These are phyloP conservation scores for Entomortierella beljakovae DNA, from an alignment of 192 early-diverging fungal species.

Conservation along the genomic window DNA sequence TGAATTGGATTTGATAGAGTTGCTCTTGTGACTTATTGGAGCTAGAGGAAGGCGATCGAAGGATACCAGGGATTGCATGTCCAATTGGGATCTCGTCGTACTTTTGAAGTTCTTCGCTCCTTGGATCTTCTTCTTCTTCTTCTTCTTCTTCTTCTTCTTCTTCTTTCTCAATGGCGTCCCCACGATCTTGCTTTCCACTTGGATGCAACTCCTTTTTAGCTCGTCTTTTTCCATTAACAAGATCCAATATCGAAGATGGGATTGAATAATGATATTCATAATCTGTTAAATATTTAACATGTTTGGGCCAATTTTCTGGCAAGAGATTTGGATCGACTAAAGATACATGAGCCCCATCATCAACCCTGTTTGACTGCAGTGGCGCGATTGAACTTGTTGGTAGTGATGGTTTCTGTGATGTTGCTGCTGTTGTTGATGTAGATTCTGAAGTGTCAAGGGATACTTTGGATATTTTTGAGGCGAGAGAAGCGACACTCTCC, in stretches of 20 bases:
- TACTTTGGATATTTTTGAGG: neutral
- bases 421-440: neutral
- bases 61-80: slow-evolving; percentile 28
- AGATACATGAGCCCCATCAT: slow-evolving; percentile 15
- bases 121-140: slow-evolving; percentile 8
- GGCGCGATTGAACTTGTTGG: neutral
- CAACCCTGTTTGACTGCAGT: neutral
- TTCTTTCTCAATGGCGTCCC: neutral
- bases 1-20: slow-evolving; percentile 30
- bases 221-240: slow-evolving; percentile 34
- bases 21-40: neutral
- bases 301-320: slow-evolving; percentile 38
- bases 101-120: slow-evolving; percentile 13
- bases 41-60: no score
- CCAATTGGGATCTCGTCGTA: slow-evolving; percentile 46
- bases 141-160: neutral
- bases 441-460: neutral
- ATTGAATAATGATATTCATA: slow-evolving; percentile 48
- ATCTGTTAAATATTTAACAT: slow-evolving; percentile 44
- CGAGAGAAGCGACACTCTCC: no score
- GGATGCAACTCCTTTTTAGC: neutral
- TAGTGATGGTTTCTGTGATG: neutral
- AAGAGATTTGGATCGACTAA: slow-evolving; percentile 17
- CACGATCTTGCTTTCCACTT: neutral
- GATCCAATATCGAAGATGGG: slow-evolving; percentile 4